Base-by-base conservation (phyloP, 2,329 filamentous ascomycete genomes). In the Stemphylium lycopersici region DNA sequence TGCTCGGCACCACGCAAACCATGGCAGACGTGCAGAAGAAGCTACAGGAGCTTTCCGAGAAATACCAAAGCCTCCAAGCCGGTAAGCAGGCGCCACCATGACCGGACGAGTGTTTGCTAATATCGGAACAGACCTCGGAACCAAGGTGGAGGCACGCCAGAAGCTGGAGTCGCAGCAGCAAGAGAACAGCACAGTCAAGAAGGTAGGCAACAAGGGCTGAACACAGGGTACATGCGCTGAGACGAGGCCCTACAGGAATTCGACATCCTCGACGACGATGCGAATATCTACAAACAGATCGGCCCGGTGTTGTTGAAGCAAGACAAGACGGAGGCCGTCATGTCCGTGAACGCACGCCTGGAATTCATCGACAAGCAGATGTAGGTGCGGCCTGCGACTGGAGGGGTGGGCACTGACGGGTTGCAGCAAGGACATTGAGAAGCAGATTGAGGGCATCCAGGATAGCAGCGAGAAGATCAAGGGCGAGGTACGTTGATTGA, bases 291-390 rank as follows among this genome's bases (percentile, higher is more conserved):
- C 85, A 99, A 98, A 78, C 86, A 97, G 37, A 87, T 96, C 41
- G 95, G 95, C 0, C 95, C 95, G 0, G 90, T 98, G 6, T 80
- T 99, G 33, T 77, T 99, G 69, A 97, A 98, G 82, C 95, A 99
- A 77, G 95, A 98, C 53, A 93, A 90, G 76, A 80, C 86, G 1
- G 95, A 99, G 74, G 95, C 95, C 0, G 87, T 92, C 62, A 89
- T 90, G 81, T 93, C 92, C 0, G 95, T 99, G 15, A 91, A 96
- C 66, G 91, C 91, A 16, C 87, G 95, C 20, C 76, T 99, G 45
- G 92, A 96, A 63, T 98, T 93, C 71, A 99, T 99, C 63, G 84
- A 88, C 62, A 91, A 93, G 70, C 93, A 99, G 73, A 95, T 98
- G 92, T 96, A 74, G 75, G 87, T 16, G 43, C 7, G 31, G 2